Evolutionary conservation across 305 asterid genomes (phyloP).

Genomic region (Solanum chacoense): DNA sequence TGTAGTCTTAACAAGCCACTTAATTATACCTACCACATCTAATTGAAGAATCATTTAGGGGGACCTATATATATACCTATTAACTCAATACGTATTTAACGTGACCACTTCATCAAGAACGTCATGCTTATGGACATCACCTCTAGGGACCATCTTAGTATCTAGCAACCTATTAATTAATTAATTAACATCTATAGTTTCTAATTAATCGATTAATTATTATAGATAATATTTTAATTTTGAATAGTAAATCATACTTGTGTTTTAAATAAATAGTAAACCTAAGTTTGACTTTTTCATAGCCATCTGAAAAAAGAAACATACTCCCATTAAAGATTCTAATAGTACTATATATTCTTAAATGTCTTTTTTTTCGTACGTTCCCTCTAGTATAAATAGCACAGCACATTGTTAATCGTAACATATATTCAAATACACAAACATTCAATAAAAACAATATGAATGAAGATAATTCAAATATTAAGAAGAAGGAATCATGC

Average conservation of each 20-base stretch:
- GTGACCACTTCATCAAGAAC: background rate
- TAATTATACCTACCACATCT: no score
- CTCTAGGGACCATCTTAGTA: background rate
- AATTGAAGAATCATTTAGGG: background rate
- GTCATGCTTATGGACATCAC: background rate
- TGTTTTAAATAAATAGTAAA: background rate
- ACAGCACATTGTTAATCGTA: background rate
- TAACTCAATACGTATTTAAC: background rate
- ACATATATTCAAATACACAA: background rate
- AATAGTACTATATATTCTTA: background rate
- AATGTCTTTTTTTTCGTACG: background rate
- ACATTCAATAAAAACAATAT: background rate
- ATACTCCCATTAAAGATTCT: background rate
- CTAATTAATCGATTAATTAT: background rate
- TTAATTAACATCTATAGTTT: background rate
- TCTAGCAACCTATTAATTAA: background rate
- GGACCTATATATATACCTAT: background rate
- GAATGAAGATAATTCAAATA: conserved; percentile 3
- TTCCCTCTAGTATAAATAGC: background rate
- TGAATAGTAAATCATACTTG: background rate
- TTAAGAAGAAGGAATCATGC: background rate
- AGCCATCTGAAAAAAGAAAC: background rate
- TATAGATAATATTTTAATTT: background rate
- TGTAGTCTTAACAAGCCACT: no score
- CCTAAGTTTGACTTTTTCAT: background rate